Evolutionary conservation across 441 rosid species (phyloP).

Genomic region (Eugenia klotzschiana): DNA sequence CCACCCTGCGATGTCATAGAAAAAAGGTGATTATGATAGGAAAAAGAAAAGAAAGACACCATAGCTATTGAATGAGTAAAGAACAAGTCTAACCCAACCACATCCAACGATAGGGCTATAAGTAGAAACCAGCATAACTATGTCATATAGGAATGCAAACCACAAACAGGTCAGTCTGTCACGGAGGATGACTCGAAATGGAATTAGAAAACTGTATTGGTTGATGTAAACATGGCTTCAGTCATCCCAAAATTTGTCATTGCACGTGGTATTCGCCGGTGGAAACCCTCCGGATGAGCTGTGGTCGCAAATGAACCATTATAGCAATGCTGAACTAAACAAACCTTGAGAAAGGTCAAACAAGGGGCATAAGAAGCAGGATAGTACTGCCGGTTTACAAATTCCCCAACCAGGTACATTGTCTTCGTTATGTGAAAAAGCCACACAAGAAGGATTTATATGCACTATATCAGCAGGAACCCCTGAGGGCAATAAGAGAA

Average conservation of each 20-base stretch:
- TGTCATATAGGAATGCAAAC: neutral
- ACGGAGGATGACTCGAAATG: neutral
- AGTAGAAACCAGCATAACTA: neutral
- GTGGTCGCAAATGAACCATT: neutral
- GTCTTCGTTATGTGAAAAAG: neutral
- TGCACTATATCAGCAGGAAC: neutral
- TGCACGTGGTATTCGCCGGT: neutral
- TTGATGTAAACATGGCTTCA: neutral
- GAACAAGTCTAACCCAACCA: neutral
- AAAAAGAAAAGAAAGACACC: neutral
- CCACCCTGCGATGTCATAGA: conserved; percentile 40
- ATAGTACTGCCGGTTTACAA: neutral
- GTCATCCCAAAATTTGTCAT: neutral
- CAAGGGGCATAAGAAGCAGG: neutral
- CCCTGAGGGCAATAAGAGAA: neutral
- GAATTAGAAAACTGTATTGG: neutral
- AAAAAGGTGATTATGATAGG: neutral
- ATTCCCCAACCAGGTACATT: neutral
- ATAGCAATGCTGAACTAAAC: neutral
- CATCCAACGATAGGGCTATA: neutral
- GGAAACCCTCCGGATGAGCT: neutral
- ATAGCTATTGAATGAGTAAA: neutral
- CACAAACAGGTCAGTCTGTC: neutral
- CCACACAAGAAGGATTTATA: neutral
- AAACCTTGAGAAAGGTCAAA: neutral